These are phyloP conservation scores for Candida cerambycidarum DNA, from an alignment of 805 yeast species.

Conservation along the genomic window DNA sequence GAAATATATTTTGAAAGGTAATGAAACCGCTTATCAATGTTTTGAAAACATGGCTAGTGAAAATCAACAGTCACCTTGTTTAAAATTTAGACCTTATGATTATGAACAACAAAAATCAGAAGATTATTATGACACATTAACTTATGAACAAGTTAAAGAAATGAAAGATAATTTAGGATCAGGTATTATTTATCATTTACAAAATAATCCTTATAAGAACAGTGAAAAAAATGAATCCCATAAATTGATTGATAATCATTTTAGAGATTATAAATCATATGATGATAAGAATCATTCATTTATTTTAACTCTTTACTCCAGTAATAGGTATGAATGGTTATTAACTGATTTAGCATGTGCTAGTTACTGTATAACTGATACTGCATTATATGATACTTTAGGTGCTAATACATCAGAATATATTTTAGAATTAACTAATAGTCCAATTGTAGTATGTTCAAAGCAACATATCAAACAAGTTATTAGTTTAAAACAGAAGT, in stretches of 20 bases:
- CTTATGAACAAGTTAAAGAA: constrained; percentile 42
- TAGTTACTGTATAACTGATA: constrained; percentile 33
- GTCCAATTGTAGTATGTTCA: constrained; percentile 53
- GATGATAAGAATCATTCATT: constrained; percentile 25
- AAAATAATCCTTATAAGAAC: constrained; percentile 22
- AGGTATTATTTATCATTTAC: constrained; percentile 44
- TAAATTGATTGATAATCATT: constrained; percentile 29
- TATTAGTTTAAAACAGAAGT: constrained; percentile 41
- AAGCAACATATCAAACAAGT: constrained; percentile 50
- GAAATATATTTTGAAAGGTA: constrained; percentile 28
- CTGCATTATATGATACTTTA: constrained; percentile 43
- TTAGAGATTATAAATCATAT: constrained; percentile 24
- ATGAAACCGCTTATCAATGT: constrained; percentile 38
- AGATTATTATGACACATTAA: constrained; percentile 41
- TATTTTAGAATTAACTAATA: constrained; percentile 33
- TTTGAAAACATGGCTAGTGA: constrained; percentile 26
- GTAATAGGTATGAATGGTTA: constrained; percentile 39
- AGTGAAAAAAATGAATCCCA: constrained; percentile 23
- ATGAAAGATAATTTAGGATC: constrained; percentile 53
- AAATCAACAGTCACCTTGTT: constrained; percentile 29
- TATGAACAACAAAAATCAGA: constrained; percentile 27
- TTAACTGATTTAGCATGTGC: constrained; percentile 37
- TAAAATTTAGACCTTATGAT: constrained; percentile 39
- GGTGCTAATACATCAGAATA: constrained; percentile 34
- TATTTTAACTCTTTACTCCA: constrained; percentile 32